Evolutionary conservation across 371 early-diverging fungal species (phyloP).

Genomic region (Haplosporangium sp.): DNA sequence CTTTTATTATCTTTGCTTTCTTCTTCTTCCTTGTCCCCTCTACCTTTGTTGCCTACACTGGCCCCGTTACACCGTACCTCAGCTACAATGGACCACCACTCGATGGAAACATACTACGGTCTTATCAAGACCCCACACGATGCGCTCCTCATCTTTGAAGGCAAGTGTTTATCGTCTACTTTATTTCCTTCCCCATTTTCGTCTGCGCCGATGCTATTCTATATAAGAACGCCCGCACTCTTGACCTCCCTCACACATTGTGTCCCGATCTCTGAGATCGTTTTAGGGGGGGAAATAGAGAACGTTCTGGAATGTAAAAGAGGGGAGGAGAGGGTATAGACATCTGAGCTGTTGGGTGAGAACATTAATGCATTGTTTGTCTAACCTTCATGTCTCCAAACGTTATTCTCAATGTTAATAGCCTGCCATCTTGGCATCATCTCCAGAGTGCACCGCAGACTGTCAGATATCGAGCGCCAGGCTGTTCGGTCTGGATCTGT

Average conservation of each 20-base stretch:
- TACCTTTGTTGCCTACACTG: background rate
- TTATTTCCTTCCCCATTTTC: background rate
- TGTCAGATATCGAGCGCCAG: slow-evolving; percentile 81
- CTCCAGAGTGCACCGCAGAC: slow-evolving; percentile 80
- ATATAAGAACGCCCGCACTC: background rate
- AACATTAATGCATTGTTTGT: background rate
- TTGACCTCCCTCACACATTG: background rate
- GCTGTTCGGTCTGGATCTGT: slow-evolving; percentile 86
- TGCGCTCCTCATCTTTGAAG: slow-evolving; percentile 83
- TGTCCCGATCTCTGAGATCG: no score
- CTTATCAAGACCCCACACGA: slow-evolving; percentile 84
- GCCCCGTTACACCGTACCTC: background rate
- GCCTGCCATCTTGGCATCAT: slow-evolving; percentile 78
- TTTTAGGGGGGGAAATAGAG: no score
- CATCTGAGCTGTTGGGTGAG: no score
- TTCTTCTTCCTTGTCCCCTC: background rate
- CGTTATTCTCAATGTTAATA: background rate
- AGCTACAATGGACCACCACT: slow-evolving; percentile 36
- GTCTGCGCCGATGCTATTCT: no score
- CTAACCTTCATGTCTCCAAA: slow-evolving; percentile 4
- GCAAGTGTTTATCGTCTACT: slow-evolving; percentile 29
- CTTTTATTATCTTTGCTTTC: background rate
- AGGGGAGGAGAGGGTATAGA: no score
- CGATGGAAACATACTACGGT: slow-evolving; percentile 81
- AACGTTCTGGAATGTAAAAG: no score